Conservation (phyloP, 176 grass and related monocot genomes). For the Tillandsia leiboldiana region DNA sequence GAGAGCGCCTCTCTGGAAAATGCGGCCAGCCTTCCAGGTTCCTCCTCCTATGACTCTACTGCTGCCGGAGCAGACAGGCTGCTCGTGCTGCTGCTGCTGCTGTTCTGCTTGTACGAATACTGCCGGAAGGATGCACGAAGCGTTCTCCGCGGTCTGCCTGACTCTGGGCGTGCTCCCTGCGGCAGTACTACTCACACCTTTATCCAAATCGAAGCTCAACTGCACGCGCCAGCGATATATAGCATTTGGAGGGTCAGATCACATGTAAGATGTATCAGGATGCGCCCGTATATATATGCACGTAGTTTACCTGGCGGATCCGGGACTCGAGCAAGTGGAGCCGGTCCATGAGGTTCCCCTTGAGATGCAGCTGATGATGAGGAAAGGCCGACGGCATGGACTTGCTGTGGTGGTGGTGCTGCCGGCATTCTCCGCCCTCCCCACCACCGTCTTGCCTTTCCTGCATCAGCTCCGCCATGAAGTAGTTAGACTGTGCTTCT, state of each 20-base stretch:
- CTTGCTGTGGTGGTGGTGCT: slow-evolving; percentile 1
- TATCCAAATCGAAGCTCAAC: slow-evolving; percentile 13
- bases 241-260: too few relatives aligned
- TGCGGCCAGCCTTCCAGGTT: slow-evolving; percentile 3
- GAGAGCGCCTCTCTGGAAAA: slow-evolving; percentile 3
- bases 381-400: slow-evolving; percentile 13
- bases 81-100: not conserved
- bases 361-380: slow-evolving; percentile 13
- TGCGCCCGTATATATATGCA: too few relatives aligned
- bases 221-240: not conserved
- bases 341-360: slow-evolving; percentile 8
- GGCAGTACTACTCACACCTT: not conserved
- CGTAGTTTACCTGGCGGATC: slow-evolving; percentile 6
- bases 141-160: not conserved
- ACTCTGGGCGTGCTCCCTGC: not conserved
- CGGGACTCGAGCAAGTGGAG: slow-evolving; percentile 22
- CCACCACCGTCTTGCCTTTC: not conserved
- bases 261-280: too few relatives aligned
- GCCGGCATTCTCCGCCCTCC: too few relatives aligned
- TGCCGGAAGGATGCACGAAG: not conserved
- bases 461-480: not conserved
- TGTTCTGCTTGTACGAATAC: not conserved
- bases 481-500: not conserved
- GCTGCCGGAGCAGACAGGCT: not conserved
- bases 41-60: not conserved